Evolutionary conservation across 1,284 basidiomycete genomes (phyloP).

Genomic region (Heterobasidion parviporum): DNA sequence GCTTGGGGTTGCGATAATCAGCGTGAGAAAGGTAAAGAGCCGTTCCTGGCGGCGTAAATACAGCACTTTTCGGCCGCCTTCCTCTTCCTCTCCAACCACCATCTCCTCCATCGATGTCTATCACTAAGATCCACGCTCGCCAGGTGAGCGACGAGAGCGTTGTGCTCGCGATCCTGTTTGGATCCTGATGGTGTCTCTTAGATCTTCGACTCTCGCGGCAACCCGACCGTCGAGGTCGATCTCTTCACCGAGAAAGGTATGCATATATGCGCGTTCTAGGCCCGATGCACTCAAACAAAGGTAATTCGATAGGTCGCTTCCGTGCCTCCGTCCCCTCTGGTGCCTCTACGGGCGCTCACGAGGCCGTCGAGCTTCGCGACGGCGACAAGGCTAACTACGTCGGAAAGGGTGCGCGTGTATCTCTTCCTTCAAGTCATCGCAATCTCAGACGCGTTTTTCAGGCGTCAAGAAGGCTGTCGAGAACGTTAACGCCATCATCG

Average conservation of each 20-base stretch:
- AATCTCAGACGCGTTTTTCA: conserved; percentile 20
- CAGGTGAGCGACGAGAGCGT: conserved; percentile 49
- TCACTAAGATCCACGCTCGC: conserved; percentile 82
- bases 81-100: conserved; percentile 12
- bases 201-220: conserved; percentile 97
- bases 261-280: conserved; percentile 2
- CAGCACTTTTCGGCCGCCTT: conserved; percentile 4
- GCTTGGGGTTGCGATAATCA: conserved; percentile 11
- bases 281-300: background rate
- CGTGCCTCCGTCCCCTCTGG: conserved; percentile 95
- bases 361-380: conserved; percentile 98
- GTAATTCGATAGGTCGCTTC: conserved; percentile 66
- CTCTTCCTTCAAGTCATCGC: background rate
- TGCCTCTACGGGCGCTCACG: conserved; percentile 97
- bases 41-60: conserved; percentile 5
- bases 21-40: conserved; percentile 12
- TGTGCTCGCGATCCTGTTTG: background rate
- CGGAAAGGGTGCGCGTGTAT: conserved; percentile 72
- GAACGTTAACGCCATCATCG: conserved; percentile 93
- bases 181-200: conserved; percentile 20
- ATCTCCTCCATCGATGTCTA: conserved; percentile 57
- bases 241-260: conserved; percentile 79
- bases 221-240: conserved; percentile 96
- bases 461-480: conserved; percentile 91
- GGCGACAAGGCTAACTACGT: conserved; percentile 90